phyloP scores from a whole-genome alignment of 805 yeast species.

The Jamesozyma lodderae region DNA sequence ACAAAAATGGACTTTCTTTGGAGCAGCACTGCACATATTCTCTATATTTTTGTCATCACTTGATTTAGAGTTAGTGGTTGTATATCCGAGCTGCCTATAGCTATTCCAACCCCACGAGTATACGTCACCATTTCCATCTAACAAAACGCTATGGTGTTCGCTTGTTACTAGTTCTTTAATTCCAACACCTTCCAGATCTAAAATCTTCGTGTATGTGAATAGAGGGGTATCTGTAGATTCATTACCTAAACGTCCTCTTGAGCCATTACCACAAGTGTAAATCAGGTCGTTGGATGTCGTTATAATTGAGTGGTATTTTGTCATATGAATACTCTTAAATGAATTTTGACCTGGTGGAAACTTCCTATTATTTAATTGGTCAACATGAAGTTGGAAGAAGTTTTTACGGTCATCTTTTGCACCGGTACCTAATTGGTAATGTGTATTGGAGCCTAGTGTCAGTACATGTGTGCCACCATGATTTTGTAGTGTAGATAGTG shows the following conservation, averaged over 20 bases:
- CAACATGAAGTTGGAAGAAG: constrained; percentile 34
- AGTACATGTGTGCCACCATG: constrained; percentile 49
- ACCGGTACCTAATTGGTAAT: constrained; percentile 58
- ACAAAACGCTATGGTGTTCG: constrained; percentile 57
- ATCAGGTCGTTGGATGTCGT: constrained; percentile 47
- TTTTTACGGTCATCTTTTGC: constrained; percentile 45
- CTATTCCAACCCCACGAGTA: constrained; percentile 76
- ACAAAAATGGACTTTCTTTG: constrained; percentile 23
- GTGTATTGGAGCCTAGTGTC: constrained; percentile 55
- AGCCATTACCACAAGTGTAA: constrained; percentile 56
- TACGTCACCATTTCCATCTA: constrained; percentile 45
- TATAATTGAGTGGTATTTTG: constrained; percentile 58
- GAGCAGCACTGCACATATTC: constrained; percentile 15
- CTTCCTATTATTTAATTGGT: constrained; percentile 16
- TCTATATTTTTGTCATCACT: constrained; percentile 21
- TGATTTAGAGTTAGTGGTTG: constrained; percentile 22
- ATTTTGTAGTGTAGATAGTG: constrained; percentile 16
- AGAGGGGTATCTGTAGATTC: constrained; percentile 34
- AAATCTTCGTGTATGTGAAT: constrained; percentile 38
- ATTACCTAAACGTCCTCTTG: constrained; percentile 66
- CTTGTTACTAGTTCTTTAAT: constrained; percentile 40
- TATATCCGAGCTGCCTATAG: constrained; percentile 57
- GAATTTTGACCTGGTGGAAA: constrained; percentile 18
- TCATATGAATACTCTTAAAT: constrained; percentile 40
- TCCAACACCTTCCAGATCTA: constrained; percentile 30